Conservation (phyloP, 106 monocot species). For the Allium cepa region DNA sequence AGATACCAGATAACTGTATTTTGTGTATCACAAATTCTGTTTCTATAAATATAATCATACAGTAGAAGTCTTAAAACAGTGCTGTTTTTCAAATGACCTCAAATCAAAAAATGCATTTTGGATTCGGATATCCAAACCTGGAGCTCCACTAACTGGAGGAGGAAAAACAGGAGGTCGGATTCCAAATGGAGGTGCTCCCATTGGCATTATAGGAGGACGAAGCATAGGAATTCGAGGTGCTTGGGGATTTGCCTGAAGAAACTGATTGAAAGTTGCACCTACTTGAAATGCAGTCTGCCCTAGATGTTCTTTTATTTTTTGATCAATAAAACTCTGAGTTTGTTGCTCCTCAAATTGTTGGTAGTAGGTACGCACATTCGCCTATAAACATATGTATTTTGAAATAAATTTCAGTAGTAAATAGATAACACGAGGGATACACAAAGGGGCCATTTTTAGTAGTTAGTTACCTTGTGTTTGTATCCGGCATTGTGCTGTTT, state of each 20-base stretch:
- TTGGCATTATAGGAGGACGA: slow-evolving; percentile 49
- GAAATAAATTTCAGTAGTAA: neutral
- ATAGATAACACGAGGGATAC: neutral
- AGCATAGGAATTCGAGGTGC: slow-evolving; percentile 68
- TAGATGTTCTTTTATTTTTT: slow-evolving; percentile 94
- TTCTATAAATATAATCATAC: neutral
- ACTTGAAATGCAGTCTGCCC: slow-evolving; percentile 87
- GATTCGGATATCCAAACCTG: slow-evolving; percentile 22
- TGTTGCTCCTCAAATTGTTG: slow-evolving; percentile 97
- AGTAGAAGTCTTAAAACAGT: neutral
- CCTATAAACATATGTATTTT: slow-evolving; percentile 17
- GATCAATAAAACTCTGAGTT: slow-evolving; percentile 88
- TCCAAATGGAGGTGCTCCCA: slow-evolving; percentile 35
- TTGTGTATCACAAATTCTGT: neutral
- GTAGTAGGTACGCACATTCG: slow-evolving; percentile 87
- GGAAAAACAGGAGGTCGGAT: slow-evolving; percentile 74
- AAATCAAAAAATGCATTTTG: too few relatives aligned
- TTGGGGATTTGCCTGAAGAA: slow-evolving; percentile 37
- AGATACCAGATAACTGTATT: neutral
- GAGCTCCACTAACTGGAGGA: slow-evolving; percentile 39
- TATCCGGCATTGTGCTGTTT: slow-evolving; percentile 96
- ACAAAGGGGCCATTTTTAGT: neutral
- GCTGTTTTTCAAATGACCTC: too few relatives aligned
- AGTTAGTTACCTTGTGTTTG: slow-evolving; percentile 74
- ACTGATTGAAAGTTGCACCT: slow-evolving; percentile 72